A percentile compares a stretch with the other conserved stretches of the same genome.
Conservation (phyloP, 768 basidiomycete genomes). For the Nidularia pulvinata region DNA sequence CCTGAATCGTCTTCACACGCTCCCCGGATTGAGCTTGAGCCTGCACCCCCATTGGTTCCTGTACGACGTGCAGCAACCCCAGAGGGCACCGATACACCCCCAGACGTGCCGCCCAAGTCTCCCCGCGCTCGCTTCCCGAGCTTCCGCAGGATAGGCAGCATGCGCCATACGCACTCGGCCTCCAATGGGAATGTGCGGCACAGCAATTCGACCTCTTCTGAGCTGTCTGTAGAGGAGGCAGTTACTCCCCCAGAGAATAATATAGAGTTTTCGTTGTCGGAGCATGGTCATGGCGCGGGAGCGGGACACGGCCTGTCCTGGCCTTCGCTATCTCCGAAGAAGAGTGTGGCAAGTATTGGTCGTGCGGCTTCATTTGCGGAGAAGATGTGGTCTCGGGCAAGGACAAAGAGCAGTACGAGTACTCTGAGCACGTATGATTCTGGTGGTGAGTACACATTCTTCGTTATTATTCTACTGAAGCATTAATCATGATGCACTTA, state of each 20-base stretch:
- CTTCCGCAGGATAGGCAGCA: constrained; percentile 45
- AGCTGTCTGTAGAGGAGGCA: constrained; percentile 71
- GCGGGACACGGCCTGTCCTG: constrained; percentile 36
- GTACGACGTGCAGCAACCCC: constrained; percentile 2
- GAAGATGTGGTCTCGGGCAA: constrained; percentile 52
- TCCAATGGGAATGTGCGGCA: constrained; percentile 40
- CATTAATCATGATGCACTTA: neutral
- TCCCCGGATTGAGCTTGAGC: neutral
- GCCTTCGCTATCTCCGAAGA: constrained; percentile 54
- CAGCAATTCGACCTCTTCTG: constrained; percentile 60
- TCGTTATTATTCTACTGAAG: neutral
- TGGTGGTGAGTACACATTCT: constrained; percentile 20
- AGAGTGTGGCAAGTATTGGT: constrained; percentile 35
- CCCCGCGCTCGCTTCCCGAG: constrained; percentile 45
- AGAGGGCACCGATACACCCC: neutral
- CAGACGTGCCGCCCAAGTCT: constrained; percentile 19
- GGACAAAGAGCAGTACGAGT: constrained; percentile 55
- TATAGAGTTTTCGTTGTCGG: constrained; percentile 24
- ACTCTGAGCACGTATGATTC: constrained; percentile 31
- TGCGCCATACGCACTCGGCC: constrained; percentile 28
- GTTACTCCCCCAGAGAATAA: constrained; percentile 55
- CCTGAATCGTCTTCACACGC: constrained; percentile 1
- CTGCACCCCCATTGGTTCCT: constrained; percentile 6
- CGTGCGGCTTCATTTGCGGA: constrained; percentile 61
- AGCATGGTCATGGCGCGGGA: constrained; percentile 26